Percentiles rank a stretch among this genome's conserved stretches.
phyloP scores from a whole-genome alignment of 352 stramenopile species.

The Globisporangium acanthophoron region DNA sequence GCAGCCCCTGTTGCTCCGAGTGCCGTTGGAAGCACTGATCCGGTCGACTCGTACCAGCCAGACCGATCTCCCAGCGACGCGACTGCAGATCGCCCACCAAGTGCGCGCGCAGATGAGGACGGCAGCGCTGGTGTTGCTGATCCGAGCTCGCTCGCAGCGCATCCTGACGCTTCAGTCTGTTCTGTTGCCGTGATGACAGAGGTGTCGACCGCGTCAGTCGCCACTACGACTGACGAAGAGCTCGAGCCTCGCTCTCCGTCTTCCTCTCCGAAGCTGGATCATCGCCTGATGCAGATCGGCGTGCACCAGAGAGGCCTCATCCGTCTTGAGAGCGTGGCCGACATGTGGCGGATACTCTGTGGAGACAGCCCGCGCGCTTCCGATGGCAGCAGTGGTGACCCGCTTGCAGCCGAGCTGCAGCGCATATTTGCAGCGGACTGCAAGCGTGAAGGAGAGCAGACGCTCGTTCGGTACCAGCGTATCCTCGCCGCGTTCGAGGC shows the following conservation, averaged over 20 bases:
- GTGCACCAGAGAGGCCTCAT: conserved; percentile 21
- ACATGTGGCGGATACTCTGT: conserved; percentile 23
- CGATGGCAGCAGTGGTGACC: conserved; percentile 2
- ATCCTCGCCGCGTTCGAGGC: conserved; percentile 18
- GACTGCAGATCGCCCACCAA: no score
- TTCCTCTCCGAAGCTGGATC: conserved; percentile 12
- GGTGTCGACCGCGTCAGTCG: conserved; percentile 14
- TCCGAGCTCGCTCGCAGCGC: background rate
- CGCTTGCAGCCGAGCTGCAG: conserved; percentile 9
- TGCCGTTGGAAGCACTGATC: background rate
- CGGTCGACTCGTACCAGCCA: background rate
- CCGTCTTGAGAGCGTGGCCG: conserved; percentile 18
- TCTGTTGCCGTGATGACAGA: conserved; percentile 2
- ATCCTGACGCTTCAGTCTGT: background rate
- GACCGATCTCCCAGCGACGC: no score
- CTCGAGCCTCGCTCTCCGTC: background rate
- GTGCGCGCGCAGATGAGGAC: no score
- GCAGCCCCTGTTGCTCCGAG: background rate
- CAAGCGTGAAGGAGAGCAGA: conserved; percentile 11
- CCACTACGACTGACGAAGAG: conserved; percentile 21
- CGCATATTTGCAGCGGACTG: conserved; percentile 14
- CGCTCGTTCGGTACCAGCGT: conserved; percentile 17
- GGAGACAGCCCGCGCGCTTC: conserved; percentile 7
- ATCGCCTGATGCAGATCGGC: conserved; percentile 21
- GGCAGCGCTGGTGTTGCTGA: background rate